These are phyloP conservation scores for Lenzites betulinus DNA, from an alignment of 768 basidiomycete species.

Conservation along the genomic window DNA sequence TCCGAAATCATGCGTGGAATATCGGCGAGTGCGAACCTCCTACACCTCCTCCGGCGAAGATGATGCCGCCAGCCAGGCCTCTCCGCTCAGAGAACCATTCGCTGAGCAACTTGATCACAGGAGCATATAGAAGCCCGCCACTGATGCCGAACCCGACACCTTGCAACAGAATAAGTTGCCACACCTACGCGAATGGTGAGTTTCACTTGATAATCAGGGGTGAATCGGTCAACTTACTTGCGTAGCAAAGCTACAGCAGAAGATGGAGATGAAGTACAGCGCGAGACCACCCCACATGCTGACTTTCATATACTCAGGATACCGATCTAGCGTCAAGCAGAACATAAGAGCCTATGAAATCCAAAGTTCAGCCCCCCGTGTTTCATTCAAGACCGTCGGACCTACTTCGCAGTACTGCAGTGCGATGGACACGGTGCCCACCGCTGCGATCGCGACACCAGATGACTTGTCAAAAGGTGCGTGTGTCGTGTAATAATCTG, in stretches of 20 bases:
- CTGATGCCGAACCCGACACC: slow-evolving; percentile 26
- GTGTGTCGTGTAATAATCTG: slow-evolving; percentile 27
- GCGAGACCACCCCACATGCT: slow-evolving; percentile 24
- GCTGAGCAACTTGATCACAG: slow-evolving; percentile 20
- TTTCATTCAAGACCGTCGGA: not conserved
- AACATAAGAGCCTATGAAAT: slow-evolving; percentile 12
- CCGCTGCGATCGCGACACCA: slow-evolving; percentile 21
- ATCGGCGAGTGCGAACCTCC: slow-evolving; percentile 16
- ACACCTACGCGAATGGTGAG: slow-evolving; percentile 16
- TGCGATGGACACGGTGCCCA: slow-evolving; percentile 25
- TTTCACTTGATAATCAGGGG: too few relatives aligned
- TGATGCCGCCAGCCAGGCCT: slow-evolving; percentile 27
- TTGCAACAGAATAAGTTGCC: slow-evolving; percentile 27
- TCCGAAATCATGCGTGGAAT: not conserved
- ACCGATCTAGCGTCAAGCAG: slow-evolving; percentile 22
- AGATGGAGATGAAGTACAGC: slow-evolving; percentile 18
- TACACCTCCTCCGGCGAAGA: slow-evolving; percentile 28
- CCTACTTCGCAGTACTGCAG: slow-evolving; percentile 26
- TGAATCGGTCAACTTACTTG: slow-evolving; percentile 4
- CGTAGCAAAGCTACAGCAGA: slow-evolving; percentile 26
- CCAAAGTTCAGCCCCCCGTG: not conserved
- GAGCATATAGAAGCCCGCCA: slow-evolving; percentile 23
- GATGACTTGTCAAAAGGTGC: slow-evolving; percentile 23
- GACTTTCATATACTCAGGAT: slow-evolving; percentile 21
- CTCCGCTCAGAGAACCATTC: slow-evolving; percentile 28